Evolutionary conservation across 345 rosid genomes (phyloP).

Genomic region (Erysimum cheiranthoides): DNA sequence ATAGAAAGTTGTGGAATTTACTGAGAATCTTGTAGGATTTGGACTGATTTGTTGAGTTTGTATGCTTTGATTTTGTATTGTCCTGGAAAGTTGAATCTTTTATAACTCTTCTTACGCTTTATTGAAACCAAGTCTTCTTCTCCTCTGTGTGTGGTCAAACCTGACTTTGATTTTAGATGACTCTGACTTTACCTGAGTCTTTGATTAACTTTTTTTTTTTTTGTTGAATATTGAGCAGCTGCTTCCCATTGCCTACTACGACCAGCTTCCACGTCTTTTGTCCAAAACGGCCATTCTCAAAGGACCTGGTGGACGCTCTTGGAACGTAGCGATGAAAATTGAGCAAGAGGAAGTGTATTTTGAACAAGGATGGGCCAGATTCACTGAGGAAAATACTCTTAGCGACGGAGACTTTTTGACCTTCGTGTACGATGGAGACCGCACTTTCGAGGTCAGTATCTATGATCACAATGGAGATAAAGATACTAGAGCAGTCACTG

Average conservation of each 20-base stretch:
- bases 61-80: conserved; percentile 2
- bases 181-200: not conserved
- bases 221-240: not conserved
- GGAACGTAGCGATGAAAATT: conserved; percentile 11
- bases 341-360: conserved; percentile 13
- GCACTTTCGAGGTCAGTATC: conserved; percentile 40
- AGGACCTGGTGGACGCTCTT: conserved; percentile 30
- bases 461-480: conserved; percentile 21
- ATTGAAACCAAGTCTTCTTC: not conserved
- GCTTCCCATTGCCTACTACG: conserved; percentile 27
- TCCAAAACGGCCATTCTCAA: conserved; percentile 29
- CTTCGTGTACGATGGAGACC: conserved; percentile 32
- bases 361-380: conserved; percentile 28
- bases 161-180: not conserved
- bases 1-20: not conserved
- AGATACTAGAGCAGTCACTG: conserved; percentile 8
- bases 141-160: not conserved
- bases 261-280: conserved; percentile 18
- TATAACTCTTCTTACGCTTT: not conserved
- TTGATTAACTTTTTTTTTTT: not conserved
- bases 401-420: conserved; percentile 34
- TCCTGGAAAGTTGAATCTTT: not conserved
- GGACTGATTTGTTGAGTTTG: not conserved
- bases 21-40: not conserved
- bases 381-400: conserved; percentile 29